phyloP scores from a whole-genome alignment of 2,329 filamentous ascomycete genomes.

The Hirsutella thompsonii region DNA sequence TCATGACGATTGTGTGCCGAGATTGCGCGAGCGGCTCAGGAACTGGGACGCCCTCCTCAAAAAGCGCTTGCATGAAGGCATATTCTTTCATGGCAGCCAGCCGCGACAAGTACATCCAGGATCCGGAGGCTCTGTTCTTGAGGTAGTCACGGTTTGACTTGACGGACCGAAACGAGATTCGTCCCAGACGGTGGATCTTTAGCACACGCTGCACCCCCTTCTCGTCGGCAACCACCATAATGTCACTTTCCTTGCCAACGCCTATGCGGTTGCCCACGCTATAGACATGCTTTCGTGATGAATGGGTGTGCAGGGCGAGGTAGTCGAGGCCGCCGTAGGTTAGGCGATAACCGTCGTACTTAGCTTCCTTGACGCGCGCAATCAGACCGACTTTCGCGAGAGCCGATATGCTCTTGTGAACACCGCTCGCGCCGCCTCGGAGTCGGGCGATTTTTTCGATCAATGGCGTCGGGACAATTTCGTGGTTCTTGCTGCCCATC shows the following conservation, averaged over 20 bases:
- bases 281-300: constrained; percentile 69
- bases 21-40: constrained; percentile 81
- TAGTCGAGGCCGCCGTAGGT: constrained; percentile 97
- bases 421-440: constrained; percentile 62
- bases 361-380: constrained; percentile 84
- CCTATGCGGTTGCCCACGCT: constrained; percentile 90
- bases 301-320: constrained; percentile 83
- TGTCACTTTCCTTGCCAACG: constrained; percentile 95
- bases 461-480: constrained; percentile 82
- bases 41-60: constrained; percentile 76
- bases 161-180: constrained; percentile 93
- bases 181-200: constrained; percentile 90
- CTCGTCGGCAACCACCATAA: constrained; percentile 80
- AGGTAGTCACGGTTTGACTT: constrained; percentile 95
- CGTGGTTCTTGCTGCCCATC: constrained; percentile 89
- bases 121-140: constrained; percentile 62
- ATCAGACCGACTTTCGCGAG: constrained; percentile 90
- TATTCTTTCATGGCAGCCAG: constrained; percentile 90
- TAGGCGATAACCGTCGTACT: constrained; percentile 93
- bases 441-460: constrained; percentile 77
- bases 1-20: constrained; percentile 94
- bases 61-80: constrained; percentile 82
- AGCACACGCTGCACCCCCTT: constrained; percentile 67
- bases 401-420: constrained; percentile 76
- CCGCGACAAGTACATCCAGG: constrained; percentile 97